Base-by-base conservation (phyloP, 1,284 basidiomycete genomes). In the Ustilago cynodontis region DNA sequence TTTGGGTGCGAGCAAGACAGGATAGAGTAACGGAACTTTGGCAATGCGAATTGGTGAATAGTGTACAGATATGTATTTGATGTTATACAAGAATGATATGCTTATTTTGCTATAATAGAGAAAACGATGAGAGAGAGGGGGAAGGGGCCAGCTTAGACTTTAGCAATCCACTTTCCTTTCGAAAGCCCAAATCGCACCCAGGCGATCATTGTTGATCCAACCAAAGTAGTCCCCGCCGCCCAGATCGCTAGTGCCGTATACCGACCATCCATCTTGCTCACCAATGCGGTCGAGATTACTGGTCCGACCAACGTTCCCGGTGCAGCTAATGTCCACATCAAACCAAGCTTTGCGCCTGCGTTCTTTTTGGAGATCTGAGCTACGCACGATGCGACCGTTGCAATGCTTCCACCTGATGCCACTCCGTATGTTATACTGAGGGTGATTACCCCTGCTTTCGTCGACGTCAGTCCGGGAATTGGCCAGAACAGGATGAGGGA, bases 181-280 rank as follows among this genome's bases (percentile, higher is more conserved):
- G 69, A 45, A 7, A 73, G 59, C 9, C 60, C 20, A 71, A 73
- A 77, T 1, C 75, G 22, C 11, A 72, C 62, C 28, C 41, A 49
- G 11, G 65, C 33, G 55, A 77, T 68, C 39, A 77, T 54, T 35
- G 50, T 28, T 3, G 66, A 50, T 8, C 75, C 75, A 18, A 77
- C 16, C 16, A 77, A 41, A 11, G 66, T 73, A 3, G 70, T 67
- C 3, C 57, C 66, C 0, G 62, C 75, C 0, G 75, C 68, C 75
- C 75, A 77, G n/a, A 77, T 26, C 26, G 70, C 66, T 7, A 77
- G 55, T 2, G 71, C 65, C 2, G 66, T 66, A 35, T 77, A 77
- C 24, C 22, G 49, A 11, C 66, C 71, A 20, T 65, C 56, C 59
- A 69, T 68, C 37, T 47, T 62, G 54, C 50, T 59, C 24, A 73